These are phyloP conservation scores for Monascus purpureus DNA, from an alignment of 495 filamentous ascomycete species.

Conservation along the genomic window DNA sequence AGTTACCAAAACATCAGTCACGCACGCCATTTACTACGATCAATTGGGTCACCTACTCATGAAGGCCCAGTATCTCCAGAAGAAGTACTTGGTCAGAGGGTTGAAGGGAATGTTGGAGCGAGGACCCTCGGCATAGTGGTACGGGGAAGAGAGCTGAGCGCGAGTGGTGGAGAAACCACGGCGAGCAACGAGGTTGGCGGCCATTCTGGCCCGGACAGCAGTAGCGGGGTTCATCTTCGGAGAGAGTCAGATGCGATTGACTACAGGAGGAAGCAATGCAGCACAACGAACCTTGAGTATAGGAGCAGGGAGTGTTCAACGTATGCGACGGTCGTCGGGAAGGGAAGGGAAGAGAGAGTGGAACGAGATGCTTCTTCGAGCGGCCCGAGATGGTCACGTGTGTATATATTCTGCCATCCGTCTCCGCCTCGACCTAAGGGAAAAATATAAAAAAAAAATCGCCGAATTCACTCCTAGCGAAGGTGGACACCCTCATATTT, in stretches of 20 bases:
- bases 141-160: conserved; percentile 71
- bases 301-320: neutral
- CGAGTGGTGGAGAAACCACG: conserved; percentile 90
- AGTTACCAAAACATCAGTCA: conserved; percentile 12
- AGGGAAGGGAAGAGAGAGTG: conserved; percentile 8
- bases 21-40: conserved; percentile 2
- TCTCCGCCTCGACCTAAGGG: too few relatives aligned
- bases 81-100: conserved; percentile 74
- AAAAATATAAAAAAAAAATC: too few relatives aligned
- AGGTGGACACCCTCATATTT: too few relatives aligned
- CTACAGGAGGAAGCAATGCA: neutral
- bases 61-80: conserved; percentile 68
- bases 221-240: conserved; percentile 77
- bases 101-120: conserved; percentile 94
- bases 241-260: conserved; percentile 5
- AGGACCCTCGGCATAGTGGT: conserved; percentile 97
- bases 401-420: too few relatives aligned
- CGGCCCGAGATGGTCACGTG: too few relatives aligned
- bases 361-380: conserved; percentile 7
- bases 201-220: conserved; percentile 54
- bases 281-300: conserved; percentile 18
- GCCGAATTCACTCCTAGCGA: too few relatives aligned
- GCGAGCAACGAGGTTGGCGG: conserved; percentile 57
- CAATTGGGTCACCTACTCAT: conserved; percentile 39
- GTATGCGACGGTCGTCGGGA: neutral